These are phyloP conservation scores for Globisporangium radiosum DNA, from an alignment of 352 stramenopile genomes.

Conservation along the genomic window DNA sequence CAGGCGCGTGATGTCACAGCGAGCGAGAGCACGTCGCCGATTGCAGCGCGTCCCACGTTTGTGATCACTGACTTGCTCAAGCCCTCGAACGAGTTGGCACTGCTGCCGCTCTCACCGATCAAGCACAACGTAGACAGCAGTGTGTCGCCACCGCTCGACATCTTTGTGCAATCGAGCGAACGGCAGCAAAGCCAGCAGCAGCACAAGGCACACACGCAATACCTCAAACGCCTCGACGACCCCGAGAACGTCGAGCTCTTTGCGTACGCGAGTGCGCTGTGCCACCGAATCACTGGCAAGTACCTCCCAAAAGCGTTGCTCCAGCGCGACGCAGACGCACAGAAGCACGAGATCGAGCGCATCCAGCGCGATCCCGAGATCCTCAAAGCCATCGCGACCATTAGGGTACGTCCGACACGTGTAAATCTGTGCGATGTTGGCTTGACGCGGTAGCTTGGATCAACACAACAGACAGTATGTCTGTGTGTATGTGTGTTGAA, in stretches of 20 bases:
- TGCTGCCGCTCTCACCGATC: conserved; percentile 8
- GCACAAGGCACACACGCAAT: conserved; percentile 11
- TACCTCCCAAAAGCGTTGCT: conserved; percentile 47
- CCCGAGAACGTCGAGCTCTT: conserved; percentile 67
- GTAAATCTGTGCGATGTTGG: not conserved
- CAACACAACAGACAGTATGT: conserved; percentile 1
- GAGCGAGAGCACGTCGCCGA: not conserved
- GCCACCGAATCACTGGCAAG: conserved; percentile 51
- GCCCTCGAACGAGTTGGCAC: not conserved
- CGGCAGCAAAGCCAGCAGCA: conserved; percentile 8
- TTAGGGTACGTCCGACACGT: conserved; percentile 21
- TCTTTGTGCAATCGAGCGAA: conserved; percentile 3
- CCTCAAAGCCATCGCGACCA: conserved; percentile 37
- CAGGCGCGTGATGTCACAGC: conserved; percentile 2
- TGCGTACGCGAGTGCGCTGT: conserved; percentile 55
- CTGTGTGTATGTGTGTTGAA: not conserved
- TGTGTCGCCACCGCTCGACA: not conserved
- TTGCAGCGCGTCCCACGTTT: conserved; percentile 13
- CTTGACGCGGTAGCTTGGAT: not conserved
- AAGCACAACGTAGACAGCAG: not conserved
- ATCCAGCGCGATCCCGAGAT: conserved; percentile 58
- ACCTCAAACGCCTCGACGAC: conserved; percentile 28
- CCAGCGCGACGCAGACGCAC: conserved; percentile 31
- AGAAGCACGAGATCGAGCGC: conserved; percentile 48
- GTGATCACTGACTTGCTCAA: conserved; percentile 27